Conservation (phyloP, 129 eudicot species). For the Artemisia argyi region DNA sequence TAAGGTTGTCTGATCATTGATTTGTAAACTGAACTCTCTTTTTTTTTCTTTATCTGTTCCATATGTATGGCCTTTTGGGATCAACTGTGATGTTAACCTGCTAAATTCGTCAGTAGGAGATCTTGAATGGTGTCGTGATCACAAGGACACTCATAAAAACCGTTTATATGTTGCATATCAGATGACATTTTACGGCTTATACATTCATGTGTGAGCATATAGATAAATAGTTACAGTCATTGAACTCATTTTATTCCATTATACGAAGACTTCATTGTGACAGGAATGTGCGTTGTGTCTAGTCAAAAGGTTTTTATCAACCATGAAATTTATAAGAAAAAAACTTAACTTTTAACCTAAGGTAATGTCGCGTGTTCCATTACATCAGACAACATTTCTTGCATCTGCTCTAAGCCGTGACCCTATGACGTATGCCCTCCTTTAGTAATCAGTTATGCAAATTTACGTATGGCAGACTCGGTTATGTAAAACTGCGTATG, state of each 20-base stretch:
- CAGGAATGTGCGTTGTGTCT: background rate
- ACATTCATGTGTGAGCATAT: background rate
- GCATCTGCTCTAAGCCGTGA: background rate
- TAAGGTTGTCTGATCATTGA: background rate
- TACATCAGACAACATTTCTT: background rate
- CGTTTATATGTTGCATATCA: background rate
- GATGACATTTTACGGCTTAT: background rate
- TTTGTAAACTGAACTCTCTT: background rate
- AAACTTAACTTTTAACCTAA: too few relatives aligned
- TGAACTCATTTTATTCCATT: background rate
- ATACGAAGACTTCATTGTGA: background rate
- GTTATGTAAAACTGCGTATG: background rate
- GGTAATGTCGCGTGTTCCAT: too few relatives aligned
- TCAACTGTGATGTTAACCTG: background rate
- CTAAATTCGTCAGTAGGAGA: background rate
- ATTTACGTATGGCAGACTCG: background rate
- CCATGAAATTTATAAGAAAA: too few relatives aligned
- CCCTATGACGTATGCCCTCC: slow-evolving; percentile 1
- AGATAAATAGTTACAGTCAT: background rate
- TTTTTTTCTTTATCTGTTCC: background rate
- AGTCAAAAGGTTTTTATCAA: too few relatives aligned
- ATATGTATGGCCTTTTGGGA: background rate
- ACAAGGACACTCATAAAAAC: too few relatives aligned
- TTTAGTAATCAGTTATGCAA: background rate
- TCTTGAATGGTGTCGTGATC: background rate